A percentile compares a stretch with the other conserved stretches of the same genome.
Evolutionary conservation across 1,284 basidiomycete genomes (phyloP).

Genomic region (Laetiporus sulphureus): DNA sequence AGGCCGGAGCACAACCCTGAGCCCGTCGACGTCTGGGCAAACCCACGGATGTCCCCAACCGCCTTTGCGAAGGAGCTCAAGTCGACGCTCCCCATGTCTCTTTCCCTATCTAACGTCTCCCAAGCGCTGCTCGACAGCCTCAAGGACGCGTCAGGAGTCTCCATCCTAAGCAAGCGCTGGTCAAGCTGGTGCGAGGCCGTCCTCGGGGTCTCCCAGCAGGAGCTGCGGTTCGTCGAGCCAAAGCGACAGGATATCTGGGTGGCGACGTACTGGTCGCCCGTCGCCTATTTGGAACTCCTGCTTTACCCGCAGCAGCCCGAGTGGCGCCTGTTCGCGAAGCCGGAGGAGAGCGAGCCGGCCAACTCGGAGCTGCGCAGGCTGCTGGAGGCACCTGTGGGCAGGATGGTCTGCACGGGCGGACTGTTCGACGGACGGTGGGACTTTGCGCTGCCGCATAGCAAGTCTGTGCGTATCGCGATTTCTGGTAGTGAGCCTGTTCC

Average conservation of each 20-base stretch:
- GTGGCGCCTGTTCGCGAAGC: constrained; percentile 80
- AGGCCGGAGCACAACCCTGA: constrained; percentile 81
- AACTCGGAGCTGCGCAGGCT: constrained; percentile 76
- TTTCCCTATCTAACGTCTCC: constrained; percentile 54
- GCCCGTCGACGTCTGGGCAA: constrained; percentile 40
- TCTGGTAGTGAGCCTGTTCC: constrained; percentile 69
- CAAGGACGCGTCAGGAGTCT: constrained; percentile 35
- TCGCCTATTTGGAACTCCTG: constrained; percentile 70
- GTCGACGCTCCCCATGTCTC: constrained; percentile 81
- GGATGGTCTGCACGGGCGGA: constrained; percentile 54
- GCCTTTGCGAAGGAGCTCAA: constrained; percentile 76
- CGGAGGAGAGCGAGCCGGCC: constrained; percentile 63
- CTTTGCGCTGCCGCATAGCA: constrained; percentile 67
- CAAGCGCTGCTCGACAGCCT: constrained; percentile 47
- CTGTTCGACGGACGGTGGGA: constrained; percentile 78
- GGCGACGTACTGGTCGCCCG: constrained; percentile 69
- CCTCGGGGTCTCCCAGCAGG: constrained; percentile 49
- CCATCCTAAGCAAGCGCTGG: constrained; percentile 53
- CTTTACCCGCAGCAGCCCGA: constrained; percentile 75
- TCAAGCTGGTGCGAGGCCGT: constrained; percentile 65
- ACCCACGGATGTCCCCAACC: constrained; percentile 61
- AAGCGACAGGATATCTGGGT: constrained; percentile 89
- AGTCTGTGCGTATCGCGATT: constrained; percentile 53
- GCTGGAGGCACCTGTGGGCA: constrained; percentile 72
- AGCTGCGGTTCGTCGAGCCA: constrained; percentile 80